phyloP scores from a whole-genome alignment of 306 rosid genomes.

The Cicer yamashitae region DNA sequence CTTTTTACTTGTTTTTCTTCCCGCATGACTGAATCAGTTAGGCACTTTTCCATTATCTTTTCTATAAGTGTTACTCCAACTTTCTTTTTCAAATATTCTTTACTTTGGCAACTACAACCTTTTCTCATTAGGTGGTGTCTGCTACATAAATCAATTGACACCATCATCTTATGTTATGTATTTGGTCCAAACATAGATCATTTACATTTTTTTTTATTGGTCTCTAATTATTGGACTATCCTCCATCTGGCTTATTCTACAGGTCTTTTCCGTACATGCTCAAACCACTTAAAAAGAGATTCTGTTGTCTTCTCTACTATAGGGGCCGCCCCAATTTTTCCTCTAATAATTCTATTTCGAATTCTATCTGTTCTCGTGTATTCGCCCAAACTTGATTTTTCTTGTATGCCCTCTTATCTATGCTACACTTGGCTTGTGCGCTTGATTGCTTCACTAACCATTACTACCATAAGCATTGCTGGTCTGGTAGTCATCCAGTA shows the following conservation, averaged over 20 bases:
- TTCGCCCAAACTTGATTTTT: background rate
- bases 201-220: background rate
- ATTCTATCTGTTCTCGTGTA: background rate
- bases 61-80: background rate
- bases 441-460: background rate
- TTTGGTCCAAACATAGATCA: background rate
- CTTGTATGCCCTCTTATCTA: background rate
- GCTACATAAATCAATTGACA: background rate
- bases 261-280: background rate
- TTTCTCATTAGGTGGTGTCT: background rate
- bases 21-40: background rate
- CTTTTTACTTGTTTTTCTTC: background rate
- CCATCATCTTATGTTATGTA: background rate
- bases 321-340: background rate
- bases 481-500: background rate
- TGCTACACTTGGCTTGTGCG: too few relatives aligned
- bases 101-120: background rate
- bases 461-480: slow-evolving; percentile 1
- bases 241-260: background rate
- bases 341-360: background rate
- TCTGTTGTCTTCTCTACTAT: background rate
- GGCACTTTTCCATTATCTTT: background rate
- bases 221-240: background rate
- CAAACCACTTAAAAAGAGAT: background rate
- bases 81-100: background rate